Evolutionary conservation across 148 eudicot species (phyloP).

Genomic region (Pharnaceum exiguum): DNA sequence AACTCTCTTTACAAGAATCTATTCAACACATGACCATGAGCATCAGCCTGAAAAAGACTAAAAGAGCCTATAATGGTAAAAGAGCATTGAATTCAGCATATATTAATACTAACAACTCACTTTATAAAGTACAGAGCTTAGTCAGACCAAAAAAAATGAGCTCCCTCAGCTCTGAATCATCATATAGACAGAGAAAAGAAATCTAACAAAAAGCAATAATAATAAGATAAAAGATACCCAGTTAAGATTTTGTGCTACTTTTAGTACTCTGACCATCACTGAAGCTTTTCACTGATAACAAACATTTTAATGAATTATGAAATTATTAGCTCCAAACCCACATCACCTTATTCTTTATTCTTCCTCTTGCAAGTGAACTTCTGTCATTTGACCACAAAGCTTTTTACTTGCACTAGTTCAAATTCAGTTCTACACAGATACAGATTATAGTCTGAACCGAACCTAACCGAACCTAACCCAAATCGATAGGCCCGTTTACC

Average conservation of each 20-base stretch:
- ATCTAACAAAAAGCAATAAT: constrained; percentile 33
- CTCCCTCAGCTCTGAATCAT: constrained; percentile 21
- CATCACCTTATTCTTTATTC: background rate
- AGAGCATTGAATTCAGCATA: constrained; percentile 47
- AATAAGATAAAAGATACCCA: constrained; percentile 68
- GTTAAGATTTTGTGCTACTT: constrained; percentile 54
- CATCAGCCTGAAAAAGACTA: constrained; percentile 20
- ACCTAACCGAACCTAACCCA: too few relatives aligned
- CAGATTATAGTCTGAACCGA: too few relatives aligned
- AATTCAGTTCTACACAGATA: too few relatives aligned
- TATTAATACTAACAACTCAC: too few relatives aligned
- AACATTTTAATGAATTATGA: constrained; percentile 37
- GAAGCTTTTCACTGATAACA: constrained; percentile 36
- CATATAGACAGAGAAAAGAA: constrained; percentile 7
- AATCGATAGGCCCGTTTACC: too few relatives aligned
- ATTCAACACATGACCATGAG: too few relatives aligned
- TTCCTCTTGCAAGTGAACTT: background rate
- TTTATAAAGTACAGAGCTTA: too few relatives aligned
- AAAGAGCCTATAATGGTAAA: constrained; percentile 24
- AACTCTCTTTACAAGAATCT: constrained; percentile 34
- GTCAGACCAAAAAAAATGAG: constrained; percentile 29
- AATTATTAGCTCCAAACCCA: constrained; percentile 7
- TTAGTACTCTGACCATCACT: constrained; percentile 40
- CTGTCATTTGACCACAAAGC: background rate
- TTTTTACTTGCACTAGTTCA: too few relatives aligned